phyloP scores from a whole-genome alignment of 2,329 filamentous ascomycete species.

The Clarireedia monteithiana region DNA sequence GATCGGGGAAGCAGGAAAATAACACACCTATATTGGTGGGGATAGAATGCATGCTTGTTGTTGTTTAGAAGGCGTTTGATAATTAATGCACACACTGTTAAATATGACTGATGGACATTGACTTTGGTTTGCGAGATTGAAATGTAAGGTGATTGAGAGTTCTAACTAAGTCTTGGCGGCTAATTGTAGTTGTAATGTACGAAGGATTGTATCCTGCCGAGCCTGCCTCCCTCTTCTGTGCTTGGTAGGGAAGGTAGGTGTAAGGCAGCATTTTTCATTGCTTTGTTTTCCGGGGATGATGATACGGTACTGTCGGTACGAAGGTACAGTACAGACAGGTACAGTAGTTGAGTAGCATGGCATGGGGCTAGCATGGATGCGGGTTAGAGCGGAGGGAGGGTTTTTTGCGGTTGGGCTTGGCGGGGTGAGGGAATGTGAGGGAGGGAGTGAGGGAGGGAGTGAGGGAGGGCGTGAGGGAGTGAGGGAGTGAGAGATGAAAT shows the following conservation, averaged over 20 bases:
- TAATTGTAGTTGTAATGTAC: no score
- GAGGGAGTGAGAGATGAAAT: neutral
- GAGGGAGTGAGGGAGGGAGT: neutral
- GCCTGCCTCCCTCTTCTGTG: no score
- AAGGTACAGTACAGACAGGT: no score
- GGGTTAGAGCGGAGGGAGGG: neutral
- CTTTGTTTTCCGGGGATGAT: no score
- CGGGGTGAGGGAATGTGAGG: neutral
- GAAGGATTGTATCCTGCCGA: no score
- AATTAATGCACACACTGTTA: neutral
- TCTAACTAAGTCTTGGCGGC: no score
- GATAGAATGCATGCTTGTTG: conserved; percentile 24
- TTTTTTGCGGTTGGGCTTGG: no score
- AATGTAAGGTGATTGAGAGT: no score
- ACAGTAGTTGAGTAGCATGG: no score
- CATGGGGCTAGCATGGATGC: neutral
- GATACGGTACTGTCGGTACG: no score
- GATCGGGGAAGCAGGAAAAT: conserved; percentile 5
- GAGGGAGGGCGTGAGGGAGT: neutral
- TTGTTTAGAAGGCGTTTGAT: neutral
- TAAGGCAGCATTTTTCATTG: no score
- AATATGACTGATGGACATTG: neutral
- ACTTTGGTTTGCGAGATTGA: neutral
- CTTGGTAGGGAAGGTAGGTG: no score
- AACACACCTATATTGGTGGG: conserved; percentile 8